Evolutionary conservation across 768 basidiomycete genomes (phyloP).

Genomic region (Epithele typhae): DNA sequence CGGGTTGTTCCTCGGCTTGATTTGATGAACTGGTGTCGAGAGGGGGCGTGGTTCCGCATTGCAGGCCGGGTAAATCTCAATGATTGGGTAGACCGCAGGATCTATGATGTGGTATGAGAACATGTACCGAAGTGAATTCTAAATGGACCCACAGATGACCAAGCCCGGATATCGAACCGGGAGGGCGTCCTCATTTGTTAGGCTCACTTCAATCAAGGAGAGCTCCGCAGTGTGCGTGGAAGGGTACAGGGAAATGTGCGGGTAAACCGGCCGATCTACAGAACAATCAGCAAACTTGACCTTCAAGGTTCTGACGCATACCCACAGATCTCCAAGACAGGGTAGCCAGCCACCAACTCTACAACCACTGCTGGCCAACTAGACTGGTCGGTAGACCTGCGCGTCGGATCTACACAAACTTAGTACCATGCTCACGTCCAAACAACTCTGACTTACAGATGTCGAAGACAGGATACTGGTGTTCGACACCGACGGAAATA

Average conservation of each 20-base stretch:
- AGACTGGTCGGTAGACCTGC: background rate
- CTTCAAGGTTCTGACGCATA: too few species aligned
- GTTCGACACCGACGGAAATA: conserved; percentile 3
- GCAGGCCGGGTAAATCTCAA: conserved; percentile 24
- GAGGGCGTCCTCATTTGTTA: background rate
- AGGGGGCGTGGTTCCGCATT: background rate
- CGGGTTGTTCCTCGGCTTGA: background rate
- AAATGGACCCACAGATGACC: conserved; percentile 9
- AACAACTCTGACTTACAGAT: conserved; percentile 1
- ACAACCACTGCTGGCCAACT: too few species aligned
- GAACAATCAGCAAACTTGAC: too few species aligned
- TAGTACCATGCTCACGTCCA: background rate
- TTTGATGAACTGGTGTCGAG: background rate
- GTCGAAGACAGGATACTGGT: conserved; percentile 12
- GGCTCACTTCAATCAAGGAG: background rate
- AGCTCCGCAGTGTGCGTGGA: background rate
- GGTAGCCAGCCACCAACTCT: conserved; percentile 14
- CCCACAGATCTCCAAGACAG: background rate
- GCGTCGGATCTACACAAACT: conserved; percentile 11
- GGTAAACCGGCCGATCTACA: conserved; percentile 25
- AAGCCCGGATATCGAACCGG: conserved; percentile 6
- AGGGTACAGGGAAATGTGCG: conserved; percentile 24
- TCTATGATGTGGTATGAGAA: conserved; percentile 7
- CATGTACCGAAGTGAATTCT: background rate
- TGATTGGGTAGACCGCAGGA: conserved; percentile 23